A percentile compares a stretch with the other conserved stretches of the same genome.
Evolutionary conservation across 768 basidiomycete species (phyloP).

Genomic region (Royoungia palumana): DNA sequence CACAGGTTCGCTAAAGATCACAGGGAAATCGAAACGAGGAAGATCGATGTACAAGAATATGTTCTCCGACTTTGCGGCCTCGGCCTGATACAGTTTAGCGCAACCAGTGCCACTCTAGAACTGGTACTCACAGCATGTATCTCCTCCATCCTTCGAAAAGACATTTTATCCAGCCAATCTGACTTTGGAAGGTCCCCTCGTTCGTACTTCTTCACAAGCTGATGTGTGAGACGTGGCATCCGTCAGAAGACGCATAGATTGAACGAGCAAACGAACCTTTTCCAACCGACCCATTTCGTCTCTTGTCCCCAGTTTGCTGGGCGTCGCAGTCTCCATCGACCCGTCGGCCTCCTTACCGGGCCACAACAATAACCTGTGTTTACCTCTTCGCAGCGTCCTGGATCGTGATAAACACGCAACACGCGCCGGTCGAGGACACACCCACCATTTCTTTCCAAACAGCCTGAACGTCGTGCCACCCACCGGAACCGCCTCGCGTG

Average conservation of each 20-base stretch:
- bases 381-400: constrained; percentile 87
- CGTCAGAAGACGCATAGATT: not conserved
- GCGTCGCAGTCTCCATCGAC: constrained; percentile 74
- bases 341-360: constrained; percentile 83
- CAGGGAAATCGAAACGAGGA: constrained; percentile 95
- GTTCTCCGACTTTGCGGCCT: constrained; percentile 88
- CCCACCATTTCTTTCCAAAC: constrained; percentile 90
- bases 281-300: constrained; percentile 97
- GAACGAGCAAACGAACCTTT: constrained; percentile 50
- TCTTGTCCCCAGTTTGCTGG: constrained; percentile 73
- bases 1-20: constrained; percentile 90
- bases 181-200: constrained; percentile 89
- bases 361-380: constrained; percentile 87
- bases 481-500: constrained; percentile 74
- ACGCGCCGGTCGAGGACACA: not conserved
- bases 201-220: constrained; percentile 95
- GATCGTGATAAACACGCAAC: not conserved
- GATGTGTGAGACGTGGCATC: not conserved
- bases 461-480: constrained; percentile 89
- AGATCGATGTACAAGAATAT: constrained; percentile 96
- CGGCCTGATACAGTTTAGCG: constrained; percentile 52
- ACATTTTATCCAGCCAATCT: constrained; percentile 93
- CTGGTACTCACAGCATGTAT: constrained; percentile 72
- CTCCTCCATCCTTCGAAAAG: constrained; percentile 93
- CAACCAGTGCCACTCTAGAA: not conserved